Base-by-base conservation (phyloP, 2,329 filamentous ascomycete species). In the Fusarium guadeloupense region DNA sequence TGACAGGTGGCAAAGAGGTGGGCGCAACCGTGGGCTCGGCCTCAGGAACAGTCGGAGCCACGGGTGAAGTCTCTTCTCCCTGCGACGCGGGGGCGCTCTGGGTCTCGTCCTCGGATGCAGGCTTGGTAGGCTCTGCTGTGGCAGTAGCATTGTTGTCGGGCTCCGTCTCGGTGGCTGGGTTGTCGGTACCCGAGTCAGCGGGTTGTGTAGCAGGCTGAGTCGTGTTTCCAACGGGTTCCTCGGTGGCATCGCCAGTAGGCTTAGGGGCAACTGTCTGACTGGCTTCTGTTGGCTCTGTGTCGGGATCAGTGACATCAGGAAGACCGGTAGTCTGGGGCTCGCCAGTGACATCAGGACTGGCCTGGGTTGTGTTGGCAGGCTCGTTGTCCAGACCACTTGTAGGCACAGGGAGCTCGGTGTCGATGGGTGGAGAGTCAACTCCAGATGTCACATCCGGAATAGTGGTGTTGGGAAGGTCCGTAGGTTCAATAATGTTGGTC, bases 111-210 rank as follows among this genome's bases (percentile, higher is more conserved):
- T 20, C 54, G 17, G 51, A 54, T 23, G 60, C 47, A 30, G 53
- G 19, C 31, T 49, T 47, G 19, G 44, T 56, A n/a, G 63, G 62
- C 51, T 56, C 42, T 21, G 37, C 25, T 7, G 59, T 66, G 31
- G 42, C 47, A 52, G 52, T 65, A 16, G 40, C 64, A n/a, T 62
- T 54, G 13, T 52, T 58, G 33, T 65, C 61, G 3, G 35, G 33
- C 16, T 59, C 53, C 12, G 61, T 62, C 41, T 64, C 39, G 13
- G 62, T 64, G 9, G 54, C 48, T 6, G 59, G 43, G 16, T 17
- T 19, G 13, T 39, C 40, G 25, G 52, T 55, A n/a, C 44, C 51
- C 6, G 54, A 43, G 17, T 49, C 48, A 6, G 48, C 40, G 4
- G 57, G 39, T 20, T 49, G 54, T 12, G 66, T 56, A 16, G 45